phyloP scores from a whole-genome alignment of 257 asterid genomes.

The Fraxinus quadrangulata region DNA sequence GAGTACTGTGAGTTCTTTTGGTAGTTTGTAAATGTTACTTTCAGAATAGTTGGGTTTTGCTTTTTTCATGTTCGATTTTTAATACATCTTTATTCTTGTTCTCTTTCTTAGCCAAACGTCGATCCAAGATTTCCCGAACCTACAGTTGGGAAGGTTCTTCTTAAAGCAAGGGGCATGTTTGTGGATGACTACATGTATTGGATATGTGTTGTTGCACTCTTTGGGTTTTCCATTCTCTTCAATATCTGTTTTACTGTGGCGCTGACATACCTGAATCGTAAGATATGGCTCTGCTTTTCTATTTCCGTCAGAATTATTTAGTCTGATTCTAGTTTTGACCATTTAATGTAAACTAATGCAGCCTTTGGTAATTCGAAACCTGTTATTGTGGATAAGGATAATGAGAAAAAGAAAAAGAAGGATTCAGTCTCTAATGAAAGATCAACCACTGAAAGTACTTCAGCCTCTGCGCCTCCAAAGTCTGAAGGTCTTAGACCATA shows the following conservation, averaged over 20 bases:
- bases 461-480: conserved; percentile 40
- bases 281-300: conserved; percentile 25
- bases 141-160: conserved; percentile 92
- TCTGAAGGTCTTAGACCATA: conserved; percentile 43
- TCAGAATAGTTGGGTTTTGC: neutral
- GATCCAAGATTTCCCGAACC: conserved; percentile 55
- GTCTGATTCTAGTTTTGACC: conserved; percentile 29
- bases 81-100: conserved; percentile 15
- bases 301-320: conserved; percentile 9
- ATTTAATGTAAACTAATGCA: conserved; percentile 35
- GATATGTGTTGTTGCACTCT: conserved; percentile 75
- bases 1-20: conserved; percentile 63
- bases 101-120: conserved; percentile 53
- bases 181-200: conserved; percentile 75
- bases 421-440: conserved; percentile 26
- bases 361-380: conserved; percentile 74
- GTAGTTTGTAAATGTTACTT: conserved; percentile 5
- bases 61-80: conserved; percentile 21
- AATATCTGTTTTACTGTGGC: conserved; percentile 69
- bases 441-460: conserved; percentile 26
- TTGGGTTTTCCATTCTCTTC: conserved; percentile 82
- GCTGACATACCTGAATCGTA: conserved; percentile 73
- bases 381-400: conserved; percentile 44
- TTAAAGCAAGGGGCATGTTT: conserved; percentile 83
- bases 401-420: conserved; percentile 40